These are phyloP conservation scores for Leccinum variicolor DNA, from an alignment of 768 basidiomycete species.

Conservation along the genomic window DNA sequence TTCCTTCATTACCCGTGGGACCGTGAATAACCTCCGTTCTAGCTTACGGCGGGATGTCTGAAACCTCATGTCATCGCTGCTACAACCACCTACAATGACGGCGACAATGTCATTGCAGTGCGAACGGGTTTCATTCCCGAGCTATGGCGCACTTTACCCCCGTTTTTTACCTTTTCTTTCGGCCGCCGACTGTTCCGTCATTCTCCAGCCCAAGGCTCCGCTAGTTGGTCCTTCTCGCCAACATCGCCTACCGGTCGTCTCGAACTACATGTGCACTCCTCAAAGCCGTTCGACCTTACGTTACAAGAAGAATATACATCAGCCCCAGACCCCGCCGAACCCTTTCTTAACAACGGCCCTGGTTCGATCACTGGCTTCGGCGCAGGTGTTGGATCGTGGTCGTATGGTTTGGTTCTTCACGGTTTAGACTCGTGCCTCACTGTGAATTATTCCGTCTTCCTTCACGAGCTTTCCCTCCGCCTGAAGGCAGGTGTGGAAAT, in stretches of 20 bases:
- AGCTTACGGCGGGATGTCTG: slow-evolving; percentile 41
- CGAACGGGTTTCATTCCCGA: slow-evolving; percentile 36
- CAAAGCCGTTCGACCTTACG: slow-evolving; percentile 36
- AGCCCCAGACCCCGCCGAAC: slow-evolving; percentile 20
- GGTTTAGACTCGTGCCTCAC: slow-evolving; percentile 46
- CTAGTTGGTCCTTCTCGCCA: slow-evolving; percentile 30
- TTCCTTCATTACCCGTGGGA: slow-evolving; percentile 6
- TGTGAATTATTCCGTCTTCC: slow-evolving; percentile 48
- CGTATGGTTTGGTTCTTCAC: slow-evolving; percentile 47
- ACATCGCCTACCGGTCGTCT: slow-evolving; percentile 26
- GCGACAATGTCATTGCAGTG: slow-evolving; percentile 43
- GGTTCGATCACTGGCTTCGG: slow-evolving; percentile 54
- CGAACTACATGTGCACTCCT: slow-evolving; percentile 43
- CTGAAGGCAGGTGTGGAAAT: slow-evolving; percentile 49
- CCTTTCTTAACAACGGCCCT: slow-evolving; percentile 27
- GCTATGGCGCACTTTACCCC: slow-evolving; percentile 31
- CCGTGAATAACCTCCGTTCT: slow-evolving; percentile 14
- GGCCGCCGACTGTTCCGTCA: slow-evolving; percentile 51
- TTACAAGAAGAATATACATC: slow-evolving; percentile 21
- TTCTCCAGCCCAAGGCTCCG: slow-evolving; percentile 44
- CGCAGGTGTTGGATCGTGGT: slow-evolving; percentile 44
- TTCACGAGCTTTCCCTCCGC: slow-evolving; percentile 54
- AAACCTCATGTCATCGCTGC: slow-evolving; percentile 40
- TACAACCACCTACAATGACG: slow-evolving; percentile 47
- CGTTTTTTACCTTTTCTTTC: slow-evolving; percentile 42